Evolutionary conservation across 768 basidiomycete species (phyloP).

Genomic region (Leccinum rimulosum): DNA sequence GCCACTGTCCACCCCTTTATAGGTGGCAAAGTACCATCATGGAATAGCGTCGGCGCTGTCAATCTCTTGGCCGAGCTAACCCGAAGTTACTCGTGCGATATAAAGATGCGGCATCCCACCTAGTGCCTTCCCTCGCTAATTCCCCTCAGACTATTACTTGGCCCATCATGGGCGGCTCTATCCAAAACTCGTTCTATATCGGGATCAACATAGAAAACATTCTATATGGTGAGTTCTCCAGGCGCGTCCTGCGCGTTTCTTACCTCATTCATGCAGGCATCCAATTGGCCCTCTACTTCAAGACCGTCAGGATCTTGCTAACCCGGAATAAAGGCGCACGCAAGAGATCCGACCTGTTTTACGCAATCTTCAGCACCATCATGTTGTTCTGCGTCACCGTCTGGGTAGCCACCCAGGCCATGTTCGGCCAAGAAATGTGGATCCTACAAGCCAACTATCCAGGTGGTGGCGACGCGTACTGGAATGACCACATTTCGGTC

Average conservation of each 20-base stretch:
- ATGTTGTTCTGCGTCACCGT: conserved; percentile 31
- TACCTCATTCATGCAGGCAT: conserved; percentile 15
- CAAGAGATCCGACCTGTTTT: conserved; percentile 16
- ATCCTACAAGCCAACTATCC: conserved; percentile 31
- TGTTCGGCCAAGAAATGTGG: conserved; percentile 37
- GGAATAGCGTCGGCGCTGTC: not conserved
- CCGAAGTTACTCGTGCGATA: not conserved
- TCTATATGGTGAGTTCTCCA: conserved; percentile 22
- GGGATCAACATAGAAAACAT: conserved; percentile 19
- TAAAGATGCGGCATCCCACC: not conserved
- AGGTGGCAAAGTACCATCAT: not conserved
- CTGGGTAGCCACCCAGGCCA: conserved; percentile 19
- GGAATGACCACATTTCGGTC: conserved; percentile 18
- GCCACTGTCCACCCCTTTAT: not conserved
- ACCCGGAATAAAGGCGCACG: not conserved
- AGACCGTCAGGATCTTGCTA: conserved; percentile 16
- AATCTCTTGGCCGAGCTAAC: not conserved
- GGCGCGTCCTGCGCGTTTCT: not conserved
- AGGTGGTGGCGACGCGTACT: conserved; percentile 35
- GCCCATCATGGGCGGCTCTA: not conserved
- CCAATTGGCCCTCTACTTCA: conserved; percentile 24
- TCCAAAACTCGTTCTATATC: conserved; percentile 16
- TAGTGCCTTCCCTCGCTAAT: not conserved
- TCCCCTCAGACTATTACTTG: not conserved
- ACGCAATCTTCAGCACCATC: conserved; percentile 24